Conservation (phyloP, 805 yeast genomes). For the Candida orba region DNA sequence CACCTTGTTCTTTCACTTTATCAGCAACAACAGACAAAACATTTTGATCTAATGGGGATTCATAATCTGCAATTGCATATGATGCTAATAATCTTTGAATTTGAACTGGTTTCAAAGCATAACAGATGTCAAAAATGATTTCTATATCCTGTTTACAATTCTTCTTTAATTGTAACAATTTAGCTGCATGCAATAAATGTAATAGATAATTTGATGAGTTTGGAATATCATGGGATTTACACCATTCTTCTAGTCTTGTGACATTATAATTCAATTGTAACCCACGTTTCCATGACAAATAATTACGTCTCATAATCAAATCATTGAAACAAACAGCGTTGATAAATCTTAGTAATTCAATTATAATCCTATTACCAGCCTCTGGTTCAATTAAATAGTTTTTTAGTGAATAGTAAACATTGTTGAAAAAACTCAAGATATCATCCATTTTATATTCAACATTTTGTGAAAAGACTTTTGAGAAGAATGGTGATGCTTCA, state of each 20-base stretch:
- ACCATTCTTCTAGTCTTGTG: slow-evolving; percentile 97
- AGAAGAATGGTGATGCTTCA: slow-evolving; percentile 70
- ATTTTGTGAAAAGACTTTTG: slow-evolving; percentile 70
- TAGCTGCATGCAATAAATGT: slow-evolving; percentile 88
- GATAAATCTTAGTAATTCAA: slow-evolving; percentile 76
- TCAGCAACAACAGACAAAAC: slow-evolving; percentile 78
- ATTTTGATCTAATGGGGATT: slow-evolving; percentile 79
- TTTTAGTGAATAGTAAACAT: slow-evolving; percentile 89
- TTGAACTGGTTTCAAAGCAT: slow-evolving; percentile 90
- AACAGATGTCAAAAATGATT: slow-evolving; percentile 90
- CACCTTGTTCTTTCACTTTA: slow-evolving; percentile 56
- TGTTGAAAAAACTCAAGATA: slow-evolving; percentile 79
- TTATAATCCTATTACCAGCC: slow-evolving; percentile 76
- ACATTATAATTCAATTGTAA: slow-evolving; percentile 93
- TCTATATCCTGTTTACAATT: slow-evolving; percentile 84
- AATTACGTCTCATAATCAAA: slow-evolving; percentile 87
- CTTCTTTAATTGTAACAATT: slow-evolving; percentile 86
- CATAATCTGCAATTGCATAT: slow-evolving; percentile 90
- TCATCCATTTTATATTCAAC: slow-evolving; percentile 90
- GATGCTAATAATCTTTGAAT: slow-evolving; percentile 86
- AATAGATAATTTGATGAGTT: slow-evolving; percentile 80
- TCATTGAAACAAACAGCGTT: slow-evolving; percentile 95
- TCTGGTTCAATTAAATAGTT: slow-evolving; percentile 80
- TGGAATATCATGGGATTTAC: slow-evolving; percentile 84
- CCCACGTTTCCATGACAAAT: slow-evolving; percentile 96